Conservation (phyloP, 345 rosid species). For the Brassica juncea region DNA sequence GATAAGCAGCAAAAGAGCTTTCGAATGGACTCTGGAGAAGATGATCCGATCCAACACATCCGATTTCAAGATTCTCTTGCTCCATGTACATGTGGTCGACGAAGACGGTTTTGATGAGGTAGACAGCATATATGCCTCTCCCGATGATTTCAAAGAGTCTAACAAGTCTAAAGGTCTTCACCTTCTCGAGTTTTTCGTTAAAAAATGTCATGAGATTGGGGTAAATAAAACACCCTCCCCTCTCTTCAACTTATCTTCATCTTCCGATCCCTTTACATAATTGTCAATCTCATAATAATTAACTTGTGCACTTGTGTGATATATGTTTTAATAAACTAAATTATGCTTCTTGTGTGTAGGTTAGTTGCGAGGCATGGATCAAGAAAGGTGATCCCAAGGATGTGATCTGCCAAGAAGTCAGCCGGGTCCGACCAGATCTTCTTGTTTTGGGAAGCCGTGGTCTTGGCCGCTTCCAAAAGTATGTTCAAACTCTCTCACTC, state of each 20-base stretch:
- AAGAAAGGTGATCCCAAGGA: conserved; percentile 90
- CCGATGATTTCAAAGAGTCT: conserved; percentile 66
- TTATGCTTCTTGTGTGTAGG: conserved; percentile 40
- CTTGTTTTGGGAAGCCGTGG: conserved; percentile 92
- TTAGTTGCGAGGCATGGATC: conserved; percentile 86
- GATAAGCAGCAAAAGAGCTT: conserved; percentile 52
- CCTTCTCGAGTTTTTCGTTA: conserved; percentile 80
- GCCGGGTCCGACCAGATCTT: conserved; percentile 74
- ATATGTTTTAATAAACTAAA: neutral
- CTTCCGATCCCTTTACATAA: neutral
- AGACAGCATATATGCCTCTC: conserved; percentile 80
- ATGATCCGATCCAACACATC: conserved; percentile 70
- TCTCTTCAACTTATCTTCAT: neutral
- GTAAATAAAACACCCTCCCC: conserved; percentile 37
- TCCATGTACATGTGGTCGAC: conserved; percentile 73
- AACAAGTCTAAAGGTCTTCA: conserved; percentile 67
- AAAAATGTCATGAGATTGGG: conserved; percentile 74
- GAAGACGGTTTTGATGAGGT: conserved; percentile 55
- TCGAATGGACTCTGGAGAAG: conserved; percentile 88
- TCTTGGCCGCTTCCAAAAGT: conserved; percentile 93
- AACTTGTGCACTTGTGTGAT: neutral
- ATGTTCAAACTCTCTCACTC: conserved; percentile 11
- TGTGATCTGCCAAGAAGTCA: conserved; percentile 84
- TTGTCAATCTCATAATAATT: neutral
- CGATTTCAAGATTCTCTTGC: conserved; percentile 84